Evolutionary conservation across 2,329 filamentous ascomycete species (phyloP).

Genomic region (Aspergillus sp.): DNA sequence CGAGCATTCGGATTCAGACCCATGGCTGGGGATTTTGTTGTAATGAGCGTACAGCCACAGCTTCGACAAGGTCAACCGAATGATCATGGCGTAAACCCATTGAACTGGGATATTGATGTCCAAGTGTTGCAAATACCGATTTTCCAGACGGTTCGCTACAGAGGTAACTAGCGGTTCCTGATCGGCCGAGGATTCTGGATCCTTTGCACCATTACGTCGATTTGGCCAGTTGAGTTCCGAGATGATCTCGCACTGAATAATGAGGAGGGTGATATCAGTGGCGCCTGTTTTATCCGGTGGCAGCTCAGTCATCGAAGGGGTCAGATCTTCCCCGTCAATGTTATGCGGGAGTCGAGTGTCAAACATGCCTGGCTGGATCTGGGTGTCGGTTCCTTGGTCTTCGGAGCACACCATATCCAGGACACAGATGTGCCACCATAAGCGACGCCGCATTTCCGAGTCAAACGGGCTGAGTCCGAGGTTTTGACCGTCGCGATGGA

Average conservation of each 20-base stretch:
- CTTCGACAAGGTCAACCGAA: constrained; percentile 68
- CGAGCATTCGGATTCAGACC: neutral
- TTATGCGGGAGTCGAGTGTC: constrained; percentile 29
- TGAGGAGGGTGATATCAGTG: constrained; percentile 31
- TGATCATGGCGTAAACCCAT: constrained; percentile 64
- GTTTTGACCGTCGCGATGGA: constrained; percentile 13
- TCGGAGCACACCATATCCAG: constrained; percentile 32
- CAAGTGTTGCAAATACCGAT: constrained; percentile 34
- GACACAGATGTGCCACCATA: constrained; percentile 35
- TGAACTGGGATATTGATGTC: constrained; percentile 51
- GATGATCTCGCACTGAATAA: constrained; percentile 23
- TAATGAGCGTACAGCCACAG: constrained; percentile 56
- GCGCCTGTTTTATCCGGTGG: constrained; percentile 14
- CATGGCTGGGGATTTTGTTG: constrained; percentile 7
- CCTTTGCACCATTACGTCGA: neutral
- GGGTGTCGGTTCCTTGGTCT: constrained; percentile 29
- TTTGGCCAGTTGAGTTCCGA: constrained; percentile 16
- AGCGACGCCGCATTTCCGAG: constrained; percentile 29
- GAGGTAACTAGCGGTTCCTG: constrained; percentile 27
- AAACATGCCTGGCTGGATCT: constrained; percentile 27
- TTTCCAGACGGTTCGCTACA: constrained; percentile 30
- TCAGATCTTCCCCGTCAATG: constrained; percentile 27
- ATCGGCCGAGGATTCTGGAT: neutral
- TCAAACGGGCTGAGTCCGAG: constrained; percentile 19
- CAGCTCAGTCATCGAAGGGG: constrained; percentile 13